Conservation (phyloP, 2,329 filamentous ascomycete genomes). For the Epichloe sp. region DNA sequence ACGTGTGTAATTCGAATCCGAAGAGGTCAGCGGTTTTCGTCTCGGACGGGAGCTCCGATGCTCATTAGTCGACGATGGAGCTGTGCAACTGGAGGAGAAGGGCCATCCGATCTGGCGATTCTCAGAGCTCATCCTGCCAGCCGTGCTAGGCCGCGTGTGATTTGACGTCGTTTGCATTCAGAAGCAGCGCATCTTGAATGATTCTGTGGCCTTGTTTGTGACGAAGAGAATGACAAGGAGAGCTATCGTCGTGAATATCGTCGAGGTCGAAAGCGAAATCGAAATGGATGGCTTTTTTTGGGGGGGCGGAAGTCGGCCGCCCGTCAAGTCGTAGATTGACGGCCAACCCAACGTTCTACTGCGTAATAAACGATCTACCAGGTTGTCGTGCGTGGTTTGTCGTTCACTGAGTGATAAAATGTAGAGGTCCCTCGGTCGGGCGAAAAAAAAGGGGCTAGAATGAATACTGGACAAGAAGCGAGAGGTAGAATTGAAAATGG, state of each 20-base stretch:
- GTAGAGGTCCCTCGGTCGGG: neutral
- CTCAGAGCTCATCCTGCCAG: conserved; percentile 5
- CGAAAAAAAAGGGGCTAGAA: neutral
- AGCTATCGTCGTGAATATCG: neutral
- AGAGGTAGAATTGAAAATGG: neutral
- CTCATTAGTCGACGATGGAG: neutral
- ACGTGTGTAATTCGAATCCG: neutral
- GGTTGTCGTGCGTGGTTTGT: no score
- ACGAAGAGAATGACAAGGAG: no score
- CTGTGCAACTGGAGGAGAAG: neutral
- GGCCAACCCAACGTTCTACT: no score
- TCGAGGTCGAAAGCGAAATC: neutral
- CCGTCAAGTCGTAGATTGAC: no score
- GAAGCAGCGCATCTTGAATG: conserved; percentile 12
- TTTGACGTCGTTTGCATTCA: conserved; percentile 9
- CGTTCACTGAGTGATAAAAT: neutral
- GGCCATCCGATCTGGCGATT: neutral
- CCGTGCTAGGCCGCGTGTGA: conserved; percentile 6
- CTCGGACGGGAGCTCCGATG: neutral
- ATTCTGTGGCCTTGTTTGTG: neutral
- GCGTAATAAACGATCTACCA: no score
- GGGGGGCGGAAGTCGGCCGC: no score
- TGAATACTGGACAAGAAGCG: neutral
- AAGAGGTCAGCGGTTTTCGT: neutral
- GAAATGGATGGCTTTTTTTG: neutral